Evolutionary conservation across 352 stramenopile genomes (phyloP).

Genomic region (Phytophthora podocarpi): DNA sequence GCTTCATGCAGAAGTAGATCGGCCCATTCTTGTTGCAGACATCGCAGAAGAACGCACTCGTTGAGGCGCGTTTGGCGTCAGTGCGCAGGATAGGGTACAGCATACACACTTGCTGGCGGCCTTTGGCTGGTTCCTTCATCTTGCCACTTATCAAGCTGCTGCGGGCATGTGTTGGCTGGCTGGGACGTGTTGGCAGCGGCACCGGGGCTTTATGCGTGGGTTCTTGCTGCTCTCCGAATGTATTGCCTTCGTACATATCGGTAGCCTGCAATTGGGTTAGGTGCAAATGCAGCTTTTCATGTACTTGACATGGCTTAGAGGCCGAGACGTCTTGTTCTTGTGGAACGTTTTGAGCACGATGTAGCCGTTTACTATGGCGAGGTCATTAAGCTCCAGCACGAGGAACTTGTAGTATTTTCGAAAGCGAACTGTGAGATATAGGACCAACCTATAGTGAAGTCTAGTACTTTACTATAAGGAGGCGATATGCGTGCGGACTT

Average conservation of each 20-base stretch:
- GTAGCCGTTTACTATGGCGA: slow-evolving; percentile 29
- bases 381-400: slow-evolving; percentile 7
- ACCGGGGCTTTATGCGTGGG: too few species aligned
- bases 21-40: neutral
- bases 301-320: slow-evolving; percentile 8
- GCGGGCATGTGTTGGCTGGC: neutral
- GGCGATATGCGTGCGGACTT: too few species aligned
- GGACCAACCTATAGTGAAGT: too few species aligned
- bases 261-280: neutral
- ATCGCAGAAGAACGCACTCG: neutral
- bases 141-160: neutral
- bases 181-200: neutral
- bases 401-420: slow-evolving; percentile 32
- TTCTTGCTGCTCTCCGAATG: too few species aligned
- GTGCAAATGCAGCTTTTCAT: too few species aligned
- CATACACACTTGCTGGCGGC: neutral
- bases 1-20: neutral
- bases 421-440: too few species aligned
- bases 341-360: slow-evolving; percentile 19
- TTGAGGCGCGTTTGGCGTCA: neutral
- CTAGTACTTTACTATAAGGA: too few species aligned
- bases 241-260: slow-evolving; percentile 18
- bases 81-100: neutral
- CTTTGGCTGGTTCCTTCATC: neutral
- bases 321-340: too few species aligned